These are phyloP conservation scores for Rhynchosporium agropyri DNA, from an alignment of 2,329 filamentous ascomycete genomes.

Conservation along the genomic window DNA sequence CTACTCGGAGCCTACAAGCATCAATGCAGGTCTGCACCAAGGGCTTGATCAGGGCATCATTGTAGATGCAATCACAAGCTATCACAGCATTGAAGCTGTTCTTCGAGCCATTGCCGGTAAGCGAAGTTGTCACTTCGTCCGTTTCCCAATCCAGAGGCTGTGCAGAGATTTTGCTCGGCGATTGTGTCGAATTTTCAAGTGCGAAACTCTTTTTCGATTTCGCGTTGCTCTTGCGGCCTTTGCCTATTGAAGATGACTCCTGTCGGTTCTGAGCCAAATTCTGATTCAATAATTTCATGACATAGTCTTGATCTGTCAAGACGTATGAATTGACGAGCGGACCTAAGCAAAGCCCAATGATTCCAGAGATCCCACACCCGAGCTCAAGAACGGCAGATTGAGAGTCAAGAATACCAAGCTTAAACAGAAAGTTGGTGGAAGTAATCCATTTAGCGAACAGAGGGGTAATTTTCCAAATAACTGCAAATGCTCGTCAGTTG, in stretches of 20 bases:
- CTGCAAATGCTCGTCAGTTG: constrained; percentile 46
- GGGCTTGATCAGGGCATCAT: constrained; percentile 79
- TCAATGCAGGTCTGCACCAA: constrained; percentile 82
- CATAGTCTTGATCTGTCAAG: constrained; percentile 87
- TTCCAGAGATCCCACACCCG: constrained; percentile 82
- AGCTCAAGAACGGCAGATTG: constrained; percentile 73
- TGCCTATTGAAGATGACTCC: constrained; percentile 22
- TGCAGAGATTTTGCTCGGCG: constrained; percentile 53
- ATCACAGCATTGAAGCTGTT: constrained; percentile 71
- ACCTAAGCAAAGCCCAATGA: constrained; percentile 72
- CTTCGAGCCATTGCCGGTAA: constrained; percentile 35
- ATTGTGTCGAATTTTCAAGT: background rate
- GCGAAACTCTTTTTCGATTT: constrained; percentile 32
- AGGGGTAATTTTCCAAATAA: constrained; percentile 91
- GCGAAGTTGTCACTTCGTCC: constrained; percentile 52
- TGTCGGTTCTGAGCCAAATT: constrained; percentile 69
- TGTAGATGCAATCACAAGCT: constrained; percentile 95
- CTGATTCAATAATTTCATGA: constrained; percentile 71
- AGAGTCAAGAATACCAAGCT: constrained; percentile 53
- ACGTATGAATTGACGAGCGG: constrained; percentile 65
- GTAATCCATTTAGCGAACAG: constrained; percentile 80
- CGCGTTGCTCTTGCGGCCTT: constrained; percentile 31
- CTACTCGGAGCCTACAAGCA: constrained; percentile 62
- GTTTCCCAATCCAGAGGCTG: constrained; percentile 82
- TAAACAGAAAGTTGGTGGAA: constrained; percentile 65